Base-by-base conservation (phyloP, 1,284 basidiomycete species). In the Spongiforma sp. region DNA sequence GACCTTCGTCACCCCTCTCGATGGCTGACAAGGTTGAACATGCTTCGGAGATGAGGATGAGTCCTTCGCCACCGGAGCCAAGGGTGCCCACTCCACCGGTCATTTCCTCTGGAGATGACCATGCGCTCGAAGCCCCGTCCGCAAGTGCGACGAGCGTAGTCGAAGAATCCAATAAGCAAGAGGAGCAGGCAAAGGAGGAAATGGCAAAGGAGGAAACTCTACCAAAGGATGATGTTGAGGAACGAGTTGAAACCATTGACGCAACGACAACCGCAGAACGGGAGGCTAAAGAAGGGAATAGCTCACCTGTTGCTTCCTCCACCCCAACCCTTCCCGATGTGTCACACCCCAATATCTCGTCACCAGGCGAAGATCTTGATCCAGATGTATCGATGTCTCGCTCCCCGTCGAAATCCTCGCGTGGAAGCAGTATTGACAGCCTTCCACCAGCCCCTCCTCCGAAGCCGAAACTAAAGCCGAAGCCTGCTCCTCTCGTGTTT, bases 381-480 rank as follows among this genome's bases (percentile, higher is more conserved):
- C 57, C 55, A n/a, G 62, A 65, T 28, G 15, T 12, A 10, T 59
- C 24, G 24, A 28, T 15, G 9, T 32, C 71, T 34, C 33, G 60
- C n/a, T 50, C 63, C 28, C 59, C 63, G 14, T 5, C 62, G 17
- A 57, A 66, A 28, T 55, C 58, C 8, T 61, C 65, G 43, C 57
- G 30, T 30, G 66, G 55, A 59, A 7, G 24, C 32, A 65, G 62
- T 14, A 37, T 62, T 12, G 70, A 76, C 30, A 67, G 59, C 28
- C 59, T 60, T 36, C 74, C 72, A 4, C 68, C 73, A 4, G 28
- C 66, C 26, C 70, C 70, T 34, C 68, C 72, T 11, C 71, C 71
- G 3, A 73, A 74, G 36, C 61, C 70, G 30, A 70, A 68, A 30
- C 61, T 36, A n/a, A 64, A 63, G 62, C 61, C 43, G 21, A 64